Base-by-base conservation (phyloP, 202 grass and related monocot species). In the Digitaria exilis region DNA sequence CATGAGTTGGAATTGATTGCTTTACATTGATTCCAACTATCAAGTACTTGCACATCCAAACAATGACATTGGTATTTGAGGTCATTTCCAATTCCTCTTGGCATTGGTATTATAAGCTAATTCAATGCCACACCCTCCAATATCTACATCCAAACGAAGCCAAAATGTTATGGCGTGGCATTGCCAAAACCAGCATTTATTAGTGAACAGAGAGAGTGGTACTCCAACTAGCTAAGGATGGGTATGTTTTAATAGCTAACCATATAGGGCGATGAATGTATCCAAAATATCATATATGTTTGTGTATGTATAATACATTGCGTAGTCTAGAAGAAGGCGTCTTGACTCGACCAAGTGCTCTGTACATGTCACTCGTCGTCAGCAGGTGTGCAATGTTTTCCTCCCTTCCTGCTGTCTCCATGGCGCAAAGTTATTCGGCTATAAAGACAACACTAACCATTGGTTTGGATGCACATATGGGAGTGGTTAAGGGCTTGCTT, bases 401-500 rank as follows among this genome's bases (percentile, higher is more conserved):
- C n/a, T n/a, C n/a, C n/a, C 16, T 54, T 28, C 69, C 6, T 73
- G 45, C 18, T 73, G 17, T 73, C 46, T 52, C 46, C 32, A n/a
- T 34, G 51, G 28, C 70, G 34, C 4, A 73, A 44, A 51, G 15
- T 31, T n/a, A 11, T 18, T 65, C 17, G 51, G 26, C 29, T 49
- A 31, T 7, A 34, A 18, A 73, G 69, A 73, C 69, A 34, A 2
- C 69, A 72, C 45, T 71, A 26, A 51, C 45, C 50, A 51, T 12
- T n/a, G 51, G 13, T 73, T 12, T 34, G 29, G 70, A 1, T 49
- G 44, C 25, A 29, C 4, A 48, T 25, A 16, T 24, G n/a, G 22
- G 24, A 70, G 25, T 25, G 70, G 43, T 62, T 73, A 32, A 73
- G 35, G 2, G 28, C 39, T 67, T 67, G 28, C 49, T 81, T 72